Percentiles rank a stretch among this genome's conserved stretches.
Conservation (phyloP, 768 basidiomycete genomes). For the Leccinum rimulosum region DNA sequence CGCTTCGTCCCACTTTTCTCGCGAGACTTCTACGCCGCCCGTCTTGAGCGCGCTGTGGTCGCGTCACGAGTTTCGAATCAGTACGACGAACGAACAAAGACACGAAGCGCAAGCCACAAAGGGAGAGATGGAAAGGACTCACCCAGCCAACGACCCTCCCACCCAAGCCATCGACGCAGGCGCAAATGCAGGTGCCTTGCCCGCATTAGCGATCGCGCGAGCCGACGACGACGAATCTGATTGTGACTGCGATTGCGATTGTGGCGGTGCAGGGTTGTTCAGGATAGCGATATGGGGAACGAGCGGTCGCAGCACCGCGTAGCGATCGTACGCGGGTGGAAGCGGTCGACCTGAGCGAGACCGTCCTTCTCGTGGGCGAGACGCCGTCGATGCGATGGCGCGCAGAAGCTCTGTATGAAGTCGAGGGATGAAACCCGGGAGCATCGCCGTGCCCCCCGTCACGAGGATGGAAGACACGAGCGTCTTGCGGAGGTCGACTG, state of each 20-base stretch:
- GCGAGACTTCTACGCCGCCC: slow-evolving; percentile 74
- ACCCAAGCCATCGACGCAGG: slow-evolving; percentile 87
- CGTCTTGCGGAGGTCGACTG: slow-evolving; percentile 84
- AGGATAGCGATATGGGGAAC: slow-evolving; percentile 74
- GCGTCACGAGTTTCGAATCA: not conserved
- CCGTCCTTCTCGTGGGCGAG: slow-evolving; percentile 33
- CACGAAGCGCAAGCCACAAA: not conserved
- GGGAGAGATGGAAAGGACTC: slow-evolving; percentile 27
- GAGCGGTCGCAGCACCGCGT: slow-evolving; percentile 69
- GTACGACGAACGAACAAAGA: not conserved
- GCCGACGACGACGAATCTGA: slow-evolving; percentile 36
- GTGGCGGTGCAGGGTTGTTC: slow-evolving; percentile 74
- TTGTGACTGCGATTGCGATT: not conserved
- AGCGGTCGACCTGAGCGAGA: slow-evolving; percentile 37
- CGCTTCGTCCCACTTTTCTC: slow-evolving; percentile 86
- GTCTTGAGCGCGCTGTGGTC: slow-evolving; percentile 73
- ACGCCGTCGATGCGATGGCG: slow-evolving; percentile 45
- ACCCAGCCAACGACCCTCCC: slow-evolving; percentile 92
- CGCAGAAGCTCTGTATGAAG: slow-evolving; percentile 76
- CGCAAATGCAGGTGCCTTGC: slow-evolving; percentile 85
- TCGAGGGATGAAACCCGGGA: slow-evolving; percentile 91
- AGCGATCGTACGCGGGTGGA: slow-evolving; percentile 67
- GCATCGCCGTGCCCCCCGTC: slow-evolving; percentile 84
- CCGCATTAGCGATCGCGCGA: slow-evolving; percentile 60
- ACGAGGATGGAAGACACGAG: slow-evolving; percentile 84